phyloP scores from a whole-genome alignment of 805 yeast species.

The Ogataea paradorogensis region DNA sequence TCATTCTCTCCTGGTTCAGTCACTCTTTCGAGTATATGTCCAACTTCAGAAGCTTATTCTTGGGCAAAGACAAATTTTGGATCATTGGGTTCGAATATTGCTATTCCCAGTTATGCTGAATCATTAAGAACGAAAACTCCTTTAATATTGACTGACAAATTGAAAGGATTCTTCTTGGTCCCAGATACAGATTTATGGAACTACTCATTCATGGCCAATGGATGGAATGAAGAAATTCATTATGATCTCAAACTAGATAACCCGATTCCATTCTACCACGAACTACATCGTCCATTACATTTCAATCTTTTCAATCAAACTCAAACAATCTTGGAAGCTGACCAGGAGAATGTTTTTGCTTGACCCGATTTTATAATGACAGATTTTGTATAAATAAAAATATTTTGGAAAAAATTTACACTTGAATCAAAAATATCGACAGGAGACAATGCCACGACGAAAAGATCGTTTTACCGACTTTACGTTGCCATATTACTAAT shows the following conservation, averaged over 20 bases:
- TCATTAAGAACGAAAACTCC: slow-evolving; percentile 62
- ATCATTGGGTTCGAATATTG: slow-evolving; percentile 51
- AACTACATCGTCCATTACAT: slow-evolving; percentile 84
- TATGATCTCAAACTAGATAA: slow-evolving; percentile 69
- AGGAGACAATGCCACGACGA: slow-evolving; percentile 72
- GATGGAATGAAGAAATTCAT: slow-evolving; percentile 63
- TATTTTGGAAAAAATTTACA: slow-evolving; percentile 4
- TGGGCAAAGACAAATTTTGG: slow-evolving; percentile 77
- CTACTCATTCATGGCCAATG: slow-evolving; percentile 81
- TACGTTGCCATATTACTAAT: slow-evolving; percentile 56
- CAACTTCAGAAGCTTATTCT: slow-evolving; percentile 60
- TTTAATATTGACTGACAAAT: slow-evolving; percentile 66
- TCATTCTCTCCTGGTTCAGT: slow-evolving; percentile 83
- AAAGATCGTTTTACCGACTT: slow-evolving; percentile 50
- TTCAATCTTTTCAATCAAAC: slow-evolving; percentile 72
- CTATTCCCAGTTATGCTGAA: slow-evolving; percentile 67
- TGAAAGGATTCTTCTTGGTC: slow-evolving; percentile 79
- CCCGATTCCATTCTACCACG: slow-evolving; percentile 83
- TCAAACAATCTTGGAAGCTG: slow-evolving; percentile 53
- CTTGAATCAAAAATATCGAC: slow-evolving; percentile 54
- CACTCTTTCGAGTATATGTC: slow-evolving; percentile 62
- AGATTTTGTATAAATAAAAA: slow-evolving; percentile 6
- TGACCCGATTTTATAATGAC: slow-evolving; percentile 21
- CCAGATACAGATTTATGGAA: slow-evolving; percentile 90
- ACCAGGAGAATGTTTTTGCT: slow-evolving; percentile 62